phyloP scores from a whole-genome alignment of 768 basidiomycete species.

The Cantharellus anzutake region DNA sequence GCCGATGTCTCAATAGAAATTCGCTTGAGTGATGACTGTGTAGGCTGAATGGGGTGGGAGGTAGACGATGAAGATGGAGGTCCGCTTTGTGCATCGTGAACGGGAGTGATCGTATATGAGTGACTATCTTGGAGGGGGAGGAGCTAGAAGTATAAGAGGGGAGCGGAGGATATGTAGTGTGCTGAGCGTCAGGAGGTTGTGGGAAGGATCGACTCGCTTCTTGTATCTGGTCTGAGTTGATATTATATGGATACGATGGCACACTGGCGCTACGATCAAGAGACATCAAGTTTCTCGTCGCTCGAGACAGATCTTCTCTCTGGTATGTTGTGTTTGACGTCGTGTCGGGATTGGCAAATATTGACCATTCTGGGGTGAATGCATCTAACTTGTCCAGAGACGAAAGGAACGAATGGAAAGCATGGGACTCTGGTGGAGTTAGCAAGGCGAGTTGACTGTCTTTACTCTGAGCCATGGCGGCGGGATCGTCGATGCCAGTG shows the following conservation, averaged over 20 bases:
- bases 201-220: neutral
- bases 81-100: neutral
- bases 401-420: constrained; percentile 50
- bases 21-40: neutral
- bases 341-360: constrained; percentile 19
- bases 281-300: constrained; percentile 66
- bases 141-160: neutral
- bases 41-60: neutral
- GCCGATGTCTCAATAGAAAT: neutral
- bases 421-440: constrained; percentile 44
- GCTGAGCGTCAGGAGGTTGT: neutral
- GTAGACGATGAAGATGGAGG: neutral
- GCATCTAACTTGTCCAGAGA: constrained; percentile 28
- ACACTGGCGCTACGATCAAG: neutral
- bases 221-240: neutral
- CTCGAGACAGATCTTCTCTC: constrained; percentile 50
- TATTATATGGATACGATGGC: neutral
- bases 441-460: constrained; percentile 21
- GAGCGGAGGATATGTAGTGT: neutral
- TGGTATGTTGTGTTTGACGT: neutral
- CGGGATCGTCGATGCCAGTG: too few relatives aligned
- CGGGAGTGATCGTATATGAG: neutral
- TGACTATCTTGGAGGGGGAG: neutral
- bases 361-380: constrained; percentile 28
- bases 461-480: neutral